Base-by-base conservation (phyloP, 2,329 filamentous ascomycete genomes). In the Penicillium polonicum region DNA sequence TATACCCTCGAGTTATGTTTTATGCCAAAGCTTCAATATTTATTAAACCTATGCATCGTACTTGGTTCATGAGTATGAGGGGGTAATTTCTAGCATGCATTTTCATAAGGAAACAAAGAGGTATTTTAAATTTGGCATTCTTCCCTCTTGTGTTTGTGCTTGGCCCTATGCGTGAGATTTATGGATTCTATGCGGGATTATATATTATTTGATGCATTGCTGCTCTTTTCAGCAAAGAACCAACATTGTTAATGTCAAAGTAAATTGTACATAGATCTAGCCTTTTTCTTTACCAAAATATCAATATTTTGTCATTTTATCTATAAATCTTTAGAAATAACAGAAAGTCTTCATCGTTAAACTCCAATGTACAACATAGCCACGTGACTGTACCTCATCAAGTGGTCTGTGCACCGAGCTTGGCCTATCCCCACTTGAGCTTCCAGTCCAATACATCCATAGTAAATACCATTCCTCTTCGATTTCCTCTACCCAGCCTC, bases 401-500 rank as follows among this genome's bases (percentile, higher is more conserved):
- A 3, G 2, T 13, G 46, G 29, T 7, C 31, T 5, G 46, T 55
- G 53, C 53, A 7, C 31, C 4, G 19, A 29, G 38, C 46, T 55
- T 51, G 44, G 35, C 36, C 3, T 12, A 17, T 51, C 53, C 31
- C 53, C 31, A 39, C 49, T 49, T 41, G 27, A 56, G 46, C 48
- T 49, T 27, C 27, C 45, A 29, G 23, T 49, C 27, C 25, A 50
- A 31, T 38, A 13, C 17, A 13, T 42, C 13, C 19, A 21, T 17
- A 48, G 44, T 23, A 35, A 21, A 35, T 19, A 48, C 12, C 17
- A 19, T 23, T 48, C 13, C 5, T 10, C 27, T 46, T 35, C 17
- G 1, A 45, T 13, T 48, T 48, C 9, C 5, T 35, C 13, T 23
- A 5, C 6, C 42, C 17, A 35, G 15, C 5, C n/a, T 23, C 13